Conservation (phyloP, 2,329 filamentous ascomycete genomes). For the Keithomyces neogunnii region DNA sequence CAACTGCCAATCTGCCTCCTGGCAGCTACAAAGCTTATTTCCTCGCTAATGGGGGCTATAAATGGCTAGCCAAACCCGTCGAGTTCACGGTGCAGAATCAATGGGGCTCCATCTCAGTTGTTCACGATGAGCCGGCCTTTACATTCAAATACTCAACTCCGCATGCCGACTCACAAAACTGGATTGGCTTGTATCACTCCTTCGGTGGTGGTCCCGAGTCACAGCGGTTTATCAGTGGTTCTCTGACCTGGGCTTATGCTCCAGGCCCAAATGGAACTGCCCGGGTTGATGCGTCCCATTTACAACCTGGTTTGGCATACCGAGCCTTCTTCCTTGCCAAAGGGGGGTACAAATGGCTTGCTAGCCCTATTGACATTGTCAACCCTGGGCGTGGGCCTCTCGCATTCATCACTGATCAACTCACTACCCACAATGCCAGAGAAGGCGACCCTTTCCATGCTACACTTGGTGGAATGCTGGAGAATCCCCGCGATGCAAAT, state of each 20-base stretch:
- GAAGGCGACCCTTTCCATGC: conserved; percentile 23
- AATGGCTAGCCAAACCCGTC: conserved; percentile 23
- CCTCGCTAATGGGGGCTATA: conserved; percentile 23
- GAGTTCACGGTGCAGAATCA: conserved; percentile 15
- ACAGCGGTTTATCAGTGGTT: conserved; percentile 16
- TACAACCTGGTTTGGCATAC: conserved; percentile 22
- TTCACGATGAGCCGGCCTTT: conserved; percentile 11
- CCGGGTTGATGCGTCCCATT: conserved; percentile 12
- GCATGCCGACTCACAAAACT: conserved; percentile 21
- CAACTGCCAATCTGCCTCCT: conserved; percentile 12
- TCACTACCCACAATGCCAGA: conserved; percentile 28
- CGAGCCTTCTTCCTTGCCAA: conserved; percentile 27
- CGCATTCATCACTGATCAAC: conserved; percentile 20
- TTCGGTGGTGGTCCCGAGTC: conserved; percentile 26
- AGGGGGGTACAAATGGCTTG: conserved; percentile 27
- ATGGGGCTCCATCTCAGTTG: conserved; percentile 8
- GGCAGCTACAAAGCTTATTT: conserved; percentile 27
- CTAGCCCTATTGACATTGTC: conserved; percentile 22
- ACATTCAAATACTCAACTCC: conserved; percentile 27
- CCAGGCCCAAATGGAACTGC: conserved; percentile 18
- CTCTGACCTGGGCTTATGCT: conserved; percentile 26
- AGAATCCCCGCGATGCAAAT: conserved; percentile 12
- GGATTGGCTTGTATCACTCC: conserved; percentile 27
- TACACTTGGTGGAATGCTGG: conserved; percentile 23
- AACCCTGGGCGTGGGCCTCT: conserved; percentile 13